These are phyloP conservation scores for Lippia alba DNA, from an alignment of 305 asterid genomes.

Conservation along the genomic window DNA sequence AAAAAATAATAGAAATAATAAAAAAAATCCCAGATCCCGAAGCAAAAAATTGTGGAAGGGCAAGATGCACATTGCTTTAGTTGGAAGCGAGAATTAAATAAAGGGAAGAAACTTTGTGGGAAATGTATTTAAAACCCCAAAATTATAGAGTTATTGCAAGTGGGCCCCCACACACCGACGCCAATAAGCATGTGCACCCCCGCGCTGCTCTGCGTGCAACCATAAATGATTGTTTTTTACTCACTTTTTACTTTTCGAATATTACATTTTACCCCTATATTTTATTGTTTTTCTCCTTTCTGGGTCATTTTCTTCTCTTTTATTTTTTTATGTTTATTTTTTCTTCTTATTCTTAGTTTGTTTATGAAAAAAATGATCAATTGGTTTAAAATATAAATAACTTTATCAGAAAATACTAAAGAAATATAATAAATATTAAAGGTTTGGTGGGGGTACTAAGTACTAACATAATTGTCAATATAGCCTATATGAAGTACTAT, in stretches of 20 bases:
- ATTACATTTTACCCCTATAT: not conserved
- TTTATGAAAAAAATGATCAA: no score
- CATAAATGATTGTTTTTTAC: conserved; percentile 33
- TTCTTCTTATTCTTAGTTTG: no score
- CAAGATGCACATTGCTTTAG: not conserved
- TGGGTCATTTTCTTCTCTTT: no score
- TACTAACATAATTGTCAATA: not conserved
- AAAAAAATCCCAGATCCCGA: not conserved
- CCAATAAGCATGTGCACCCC: conserved; percentile 37
- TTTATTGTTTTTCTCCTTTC: no score
- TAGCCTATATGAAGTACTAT: not conserved
- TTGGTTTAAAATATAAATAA: no score
- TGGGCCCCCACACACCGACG: conserved; percentile 35
- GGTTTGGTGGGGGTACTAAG: not conserved
- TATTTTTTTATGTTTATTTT: no score
- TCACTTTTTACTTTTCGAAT: not conserved
- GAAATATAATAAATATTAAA: no score
- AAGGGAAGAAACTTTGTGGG: not conserved
- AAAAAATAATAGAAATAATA: not conserved
- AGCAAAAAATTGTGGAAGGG: not conserved
- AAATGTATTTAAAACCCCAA: not conserved
- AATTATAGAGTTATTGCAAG: not conserved
- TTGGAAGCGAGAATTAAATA: conserved; percentile 17
- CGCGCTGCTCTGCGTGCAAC: conserved; percentile 43
- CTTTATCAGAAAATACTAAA: no score